Base-by-base conservation (phyloP, 352 stramenopile species). In the Blastocystis sp. region DNA sequence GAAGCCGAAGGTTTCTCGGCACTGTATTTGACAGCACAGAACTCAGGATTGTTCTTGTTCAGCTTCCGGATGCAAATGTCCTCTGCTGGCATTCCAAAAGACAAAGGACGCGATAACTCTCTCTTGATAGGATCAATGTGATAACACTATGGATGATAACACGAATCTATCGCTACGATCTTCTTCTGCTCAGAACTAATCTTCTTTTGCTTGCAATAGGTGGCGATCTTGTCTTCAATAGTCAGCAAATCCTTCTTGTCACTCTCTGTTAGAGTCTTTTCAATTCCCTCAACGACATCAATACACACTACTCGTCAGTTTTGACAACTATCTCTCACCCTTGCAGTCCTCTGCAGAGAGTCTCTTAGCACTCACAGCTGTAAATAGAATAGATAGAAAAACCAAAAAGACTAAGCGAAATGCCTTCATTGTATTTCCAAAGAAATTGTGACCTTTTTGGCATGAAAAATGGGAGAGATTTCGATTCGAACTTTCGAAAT, bases 91-190 rank as follows among this genome's bases (percentile, higher is more conserved):
- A 87, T 87, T 87, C 65, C 59, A 42, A 77, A 87, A 63, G 77
- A 87, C 12, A 87, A 42, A 51, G 77, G 77, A 57, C 54, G 77
- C 12, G 77, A 87, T 27, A 87, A 32, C 29, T 87, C 77, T 37
- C 77, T 56, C 65, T 87, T 87, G 49, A 87, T 75, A 29, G 77
- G 77, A 77, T 87, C 77, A 42, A 87, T 78, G 77, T 87, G 77
- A 63, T 87, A 87, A 54, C 77, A 87, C 65, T 77, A 77, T 14
- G 7, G 12, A 46, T 57, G 16, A 77, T n/a, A 56, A 21, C 21
- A 46, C 56, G 1, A 77, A 37, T 24, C 0, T 4, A 54, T 3
- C 21, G 0, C n/a, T 52, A 77, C 65, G 49, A 87, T 78, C 52
- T 87, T 87, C 77, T 87, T 87, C 27, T 87, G 77, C 24, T 87